These are phyloP conservation scores for Talaromyces sp. DNA, from an alignment of 2,329 filamentous ascomycete genomes.

Conservation along the genomic window DNA sequence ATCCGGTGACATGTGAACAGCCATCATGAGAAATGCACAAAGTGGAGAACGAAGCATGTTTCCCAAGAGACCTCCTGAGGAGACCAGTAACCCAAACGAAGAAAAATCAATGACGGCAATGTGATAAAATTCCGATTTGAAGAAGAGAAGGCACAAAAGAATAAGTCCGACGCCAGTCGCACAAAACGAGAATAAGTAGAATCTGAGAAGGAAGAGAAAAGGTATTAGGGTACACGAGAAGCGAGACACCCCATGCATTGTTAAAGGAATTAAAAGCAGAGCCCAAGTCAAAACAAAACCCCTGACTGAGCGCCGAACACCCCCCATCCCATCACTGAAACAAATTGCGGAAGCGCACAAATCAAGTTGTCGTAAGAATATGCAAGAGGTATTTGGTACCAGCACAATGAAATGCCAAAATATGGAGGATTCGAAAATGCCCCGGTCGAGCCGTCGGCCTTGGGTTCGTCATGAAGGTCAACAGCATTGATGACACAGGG, in stretches of 20 bases:
- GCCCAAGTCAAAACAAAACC: slow-evolving; percentile 23
- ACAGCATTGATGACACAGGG: slow-evolving; percentile 25
- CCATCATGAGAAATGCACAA: neutral
- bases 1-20: slow-evolving; percentile 1
- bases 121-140: slow-evolving; percentile 29
- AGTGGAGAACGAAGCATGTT: neutral
- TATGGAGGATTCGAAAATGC: slow-evolving; percentile 37
- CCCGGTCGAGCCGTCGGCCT: slow-evolving; percentile 26
- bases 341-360: slow-evolving; percentile 40
- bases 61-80: slow-evolving; percentile 1
- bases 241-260: slow-evolving; percentile 26
- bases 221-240: slow-evolving; percentile 34
- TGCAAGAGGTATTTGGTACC: slow-evolving; percentile 43
- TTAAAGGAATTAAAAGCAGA: slow-evolving; percentile 20
- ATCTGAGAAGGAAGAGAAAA: slow-evolving; percentile 13
- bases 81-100: slow-evolving; percentile 9
- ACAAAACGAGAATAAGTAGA: slow-evolving; percentile 26
- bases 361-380: slow-evolving; percentile 44
- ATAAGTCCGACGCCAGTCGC: slow-evolving; percentile 33
- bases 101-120: slow-evolving; percentile 17
- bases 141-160: slow-evolving; percentile 18
- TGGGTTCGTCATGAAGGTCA: slow-evolving; percentile 29
- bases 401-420: slow-evolving; percentile 46
- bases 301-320: slow-evolving; percentile 37
- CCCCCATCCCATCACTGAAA: slow-evolving; percentile 33